A percentile compares a stretch with the other conserved stretches of the same genome.
phyloP scores from a whole-genome alignment of 306 rosid species.

The Macrotyloma uniflorum region DNA sequence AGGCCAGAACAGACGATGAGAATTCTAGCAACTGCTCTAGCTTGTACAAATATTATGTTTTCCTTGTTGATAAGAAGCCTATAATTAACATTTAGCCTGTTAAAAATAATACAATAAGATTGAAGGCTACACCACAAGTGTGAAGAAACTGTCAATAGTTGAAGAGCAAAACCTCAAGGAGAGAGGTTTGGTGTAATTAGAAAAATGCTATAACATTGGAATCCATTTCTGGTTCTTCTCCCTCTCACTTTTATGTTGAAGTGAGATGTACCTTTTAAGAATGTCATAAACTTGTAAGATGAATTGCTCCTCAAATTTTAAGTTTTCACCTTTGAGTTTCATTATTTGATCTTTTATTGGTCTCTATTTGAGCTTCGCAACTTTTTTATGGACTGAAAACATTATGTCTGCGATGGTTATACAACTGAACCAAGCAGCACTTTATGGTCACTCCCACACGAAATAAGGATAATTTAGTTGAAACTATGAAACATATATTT shows the following conservation, averaged over 20 bases:
- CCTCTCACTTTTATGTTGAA: not conserved
- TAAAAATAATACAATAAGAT: constrained; percentile 8
- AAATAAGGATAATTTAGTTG: not conserved
- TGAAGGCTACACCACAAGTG: not conserved
- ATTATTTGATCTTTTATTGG: not conserved
- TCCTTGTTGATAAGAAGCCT: constrained; percentile 18
- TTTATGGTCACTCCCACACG: not conserved
- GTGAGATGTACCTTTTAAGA: not conserved
- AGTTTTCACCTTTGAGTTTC: not conserved
- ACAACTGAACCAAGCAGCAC: not conserved
- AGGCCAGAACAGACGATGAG: constrained; percentile 20
- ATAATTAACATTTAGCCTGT: not conserved
- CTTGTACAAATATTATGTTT: constrained; percentile 23
- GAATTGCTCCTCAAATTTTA: not conserved
- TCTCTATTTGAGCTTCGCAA: not conserved
- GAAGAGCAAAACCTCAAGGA: not conserved
- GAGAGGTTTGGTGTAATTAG: not conserved
- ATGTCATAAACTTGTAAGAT: not conserved
- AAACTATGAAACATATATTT: too few relatives aligned
- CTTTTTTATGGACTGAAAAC: not conserved
- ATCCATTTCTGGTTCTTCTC: not conserved
- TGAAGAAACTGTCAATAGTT: constrained; percentile 4
- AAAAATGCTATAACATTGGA: not conserved
- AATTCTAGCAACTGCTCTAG: constrained; percentile 1
- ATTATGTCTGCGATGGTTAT: not conserved